Evolutionary conservation across 306 rosid genomes (phyloP).

Genomic region (Sindora glabra): DNA sequence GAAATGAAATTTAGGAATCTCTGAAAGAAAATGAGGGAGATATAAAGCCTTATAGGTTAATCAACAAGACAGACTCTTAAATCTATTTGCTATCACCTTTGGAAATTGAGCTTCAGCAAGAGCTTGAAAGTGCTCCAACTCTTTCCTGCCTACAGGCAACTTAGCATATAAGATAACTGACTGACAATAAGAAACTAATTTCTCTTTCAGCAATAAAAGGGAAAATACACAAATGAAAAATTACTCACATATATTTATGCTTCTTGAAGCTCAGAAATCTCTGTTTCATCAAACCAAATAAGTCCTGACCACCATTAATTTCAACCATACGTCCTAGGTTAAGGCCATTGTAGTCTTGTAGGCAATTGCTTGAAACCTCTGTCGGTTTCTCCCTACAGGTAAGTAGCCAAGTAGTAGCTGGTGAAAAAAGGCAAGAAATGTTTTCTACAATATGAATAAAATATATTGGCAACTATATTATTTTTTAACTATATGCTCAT

Average conservation of each 20-base stretch:
- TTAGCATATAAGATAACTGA: neutral
- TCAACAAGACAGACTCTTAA: neutral
- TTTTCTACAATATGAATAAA: too few relatives aligned
- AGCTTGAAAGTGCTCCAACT: slow-evolving; percentile 51
- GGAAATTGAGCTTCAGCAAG: slow-evolving; percentile 76
- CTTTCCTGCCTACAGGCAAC: slow-evolving; percentile 45
- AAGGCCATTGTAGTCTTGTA: slow-evolving; percentile 5
- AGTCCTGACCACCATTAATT: slow-evolving; percentile 23
- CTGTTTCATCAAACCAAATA: slow-evolving; percentile 55
- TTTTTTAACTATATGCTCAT: too few relatives aligned
- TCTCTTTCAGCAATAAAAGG: neutral
- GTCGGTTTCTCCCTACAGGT: slow-evolving; percentile 24
- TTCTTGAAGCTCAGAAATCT: slow-evolving; percentile 70
- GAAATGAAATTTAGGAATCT: neutral
- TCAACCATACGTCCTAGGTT: slow-evolving; percentile 18
- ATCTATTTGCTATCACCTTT: slow-evolving; percentile 40
- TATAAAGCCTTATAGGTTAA: neutral
- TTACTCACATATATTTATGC: slow-evolving; percentile 60
- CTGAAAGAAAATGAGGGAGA: neutral
- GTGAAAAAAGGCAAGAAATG: too few relatives aligned
- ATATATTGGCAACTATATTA: too few relatives aligned
- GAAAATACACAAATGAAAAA: neutral
- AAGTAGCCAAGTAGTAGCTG: too few relatives aligned
- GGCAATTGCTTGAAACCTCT: slow-evolving; percentile 18
- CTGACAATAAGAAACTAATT: neutral